Percentiles rank a stretch among this genome's conserved stretches.
phyloP scores from a whole-genome alignment of 2,329 filamentous ascomycete species.

The Setomelanomma holmii region DNA sequence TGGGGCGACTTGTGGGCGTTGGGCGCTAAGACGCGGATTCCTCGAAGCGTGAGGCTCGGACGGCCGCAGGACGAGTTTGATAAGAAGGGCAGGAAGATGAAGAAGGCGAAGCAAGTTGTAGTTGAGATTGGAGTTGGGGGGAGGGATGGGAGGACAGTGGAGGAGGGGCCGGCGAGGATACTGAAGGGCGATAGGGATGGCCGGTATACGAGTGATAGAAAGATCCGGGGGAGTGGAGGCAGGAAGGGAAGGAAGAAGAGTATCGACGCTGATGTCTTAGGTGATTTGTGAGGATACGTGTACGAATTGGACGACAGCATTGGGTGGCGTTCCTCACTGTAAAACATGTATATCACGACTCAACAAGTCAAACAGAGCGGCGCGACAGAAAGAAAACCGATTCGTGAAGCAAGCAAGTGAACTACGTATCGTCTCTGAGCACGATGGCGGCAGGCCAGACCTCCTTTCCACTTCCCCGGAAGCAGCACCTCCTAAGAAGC shows the following conservation, averaged over 20 bases:
- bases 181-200: constrained; percentile 38
- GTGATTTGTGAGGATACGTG: constrained; percentile 23
- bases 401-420: constrained; percentile 22
- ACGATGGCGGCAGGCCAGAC: constrained; percentile 36
- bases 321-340: background rate
- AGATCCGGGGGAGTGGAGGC: constrained; percentile 47
- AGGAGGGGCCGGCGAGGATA: constrained; percentile 25
- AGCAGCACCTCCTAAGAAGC: constrained; percentile 31
- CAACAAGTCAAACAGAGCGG: background rate
- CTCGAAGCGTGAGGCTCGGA: constrained; percentile 68
- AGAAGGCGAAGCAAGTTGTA: constrained; percentile 37
- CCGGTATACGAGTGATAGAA: constrained; percentile 40
- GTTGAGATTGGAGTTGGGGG: constrained; percentile 40
- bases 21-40: constrained; percentile 84
- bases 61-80: constrained; percentile 49
- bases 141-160: constrained; percentile 26
- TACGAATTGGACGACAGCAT: too few relatives aligned
- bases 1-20: constrained; percentile 98
- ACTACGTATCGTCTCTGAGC: constrained; percentile 21
- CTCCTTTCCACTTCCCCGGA: constrained; percentile 32
- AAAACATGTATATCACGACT: constrained; percentile 8
- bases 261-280: constrained; percentile 16
- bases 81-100: constrained; percentile 48
- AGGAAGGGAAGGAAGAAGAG: constrained; percentile 49
- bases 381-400: constrained; percentile 9